These are phyloP conservation scores for Ogataea salicorniae DNA, from an alignment of 805 yeast genomes.

Conservation along the genomic window DNA sequence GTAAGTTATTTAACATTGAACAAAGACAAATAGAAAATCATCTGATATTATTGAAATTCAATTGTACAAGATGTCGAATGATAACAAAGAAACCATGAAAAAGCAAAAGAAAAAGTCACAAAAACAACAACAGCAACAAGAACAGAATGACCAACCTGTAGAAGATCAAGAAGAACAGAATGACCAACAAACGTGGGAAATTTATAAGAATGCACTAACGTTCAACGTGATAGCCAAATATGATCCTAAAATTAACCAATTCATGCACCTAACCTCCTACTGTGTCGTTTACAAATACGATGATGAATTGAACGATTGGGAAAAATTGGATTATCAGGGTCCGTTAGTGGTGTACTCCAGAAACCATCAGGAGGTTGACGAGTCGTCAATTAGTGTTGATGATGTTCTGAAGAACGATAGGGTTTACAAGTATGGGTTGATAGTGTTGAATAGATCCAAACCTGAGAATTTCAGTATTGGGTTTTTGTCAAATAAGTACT, in stretches of 20 bases:
- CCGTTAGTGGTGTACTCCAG: conserved; percentile 55
- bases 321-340: conserved; percentile 65
- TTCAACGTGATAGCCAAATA: conserved; percentile 74
- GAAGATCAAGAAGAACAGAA: conserved; percentile 36
- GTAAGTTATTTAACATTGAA: no score
- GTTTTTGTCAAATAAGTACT: conserved; percentile 48
- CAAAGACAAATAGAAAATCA: no score
- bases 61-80: background rate
- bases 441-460: conserved; percentile 60
- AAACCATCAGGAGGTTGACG: conserved; percentile 12
- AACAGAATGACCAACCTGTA: background rate
- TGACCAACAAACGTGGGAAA: conserved; percentile 47
- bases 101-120: conserved; percentile 6
- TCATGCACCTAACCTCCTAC: conserved; percentile 65
- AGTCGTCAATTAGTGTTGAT: conserved; percentile 6
- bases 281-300: conserved; percentile 66
- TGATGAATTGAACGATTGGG: conserved; percentile 58
- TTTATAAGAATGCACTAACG: conserved; percentile 63
- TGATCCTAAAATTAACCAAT: conserved; percentile 65
- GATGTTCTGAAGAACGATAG: conserved; percentile 35
- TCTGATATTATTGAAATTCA: no score
- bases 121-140: background rate
- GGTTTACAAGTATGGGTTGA: conserved; percentile 58
- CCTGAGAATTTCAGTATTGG: conserved; percentile 74
- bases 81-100: background rate